Evolutionary conservation across 495 filamentous ascomycete species (phyloP).

Genomic region (Annulohypoxylon maeteangense): DNA sequence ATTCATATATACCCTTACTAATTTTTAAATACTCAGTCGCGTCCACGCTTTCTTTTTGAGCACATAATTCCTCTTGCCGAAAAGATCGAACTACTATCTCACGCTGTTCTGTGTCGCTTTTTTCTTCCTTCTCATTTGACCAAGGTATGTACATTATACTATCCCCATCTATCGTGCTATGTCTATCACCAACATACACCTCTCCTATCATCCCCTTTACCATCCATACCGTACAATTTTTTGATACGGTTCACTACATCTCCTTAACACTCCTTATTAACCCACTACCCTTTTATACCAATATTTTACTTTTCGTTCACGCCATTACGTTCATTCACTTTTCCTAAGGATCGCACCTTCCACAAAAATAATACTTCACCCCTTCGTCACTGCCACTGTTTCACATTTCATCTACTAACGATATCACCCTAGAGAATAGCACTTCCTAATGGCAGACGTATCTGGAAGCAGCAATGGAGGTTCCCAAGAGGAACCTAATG

Average conservation of each 20-base stretch:
- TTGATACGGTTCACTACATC: no score
- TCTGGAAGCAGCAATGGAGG: slow-evolving; percentile 2
- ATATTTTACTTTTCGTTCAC: background rate
- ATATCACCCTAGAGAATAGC: background rate
- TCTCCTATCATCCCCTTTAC: background rate
- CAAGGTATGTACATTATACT: background rate
- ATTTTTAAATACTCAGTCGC: background rate
- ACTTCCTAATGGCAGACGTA: background rate
- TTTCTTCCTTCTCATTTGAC: background rate
- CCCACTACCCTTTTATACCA: background rate
- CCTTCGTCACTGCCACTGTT: background rate
- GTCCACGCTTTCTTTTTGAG: background rate
- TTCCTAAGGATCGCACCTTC: background rate
- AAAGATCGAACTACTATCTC: background rate
- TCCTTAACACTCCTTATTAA: background rate
- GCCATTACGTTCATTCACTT: background rate
- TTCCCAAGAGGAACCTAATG: background rate
- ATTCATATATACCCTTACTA: background rate
- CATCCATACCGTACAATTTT: background rate
- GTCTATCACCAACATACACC: background rate
- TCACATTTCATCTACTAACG: slow-evolving; percentile 3
- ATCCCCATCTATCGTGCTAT: background rate
- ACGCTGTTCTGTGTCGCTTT: background rate
- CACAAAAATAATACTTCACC: background rate
- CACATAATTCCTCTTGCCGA: background rate